Conservation (phyloP, 768 basidiomycete species). For the Boletus tomentosulus region DNA sequence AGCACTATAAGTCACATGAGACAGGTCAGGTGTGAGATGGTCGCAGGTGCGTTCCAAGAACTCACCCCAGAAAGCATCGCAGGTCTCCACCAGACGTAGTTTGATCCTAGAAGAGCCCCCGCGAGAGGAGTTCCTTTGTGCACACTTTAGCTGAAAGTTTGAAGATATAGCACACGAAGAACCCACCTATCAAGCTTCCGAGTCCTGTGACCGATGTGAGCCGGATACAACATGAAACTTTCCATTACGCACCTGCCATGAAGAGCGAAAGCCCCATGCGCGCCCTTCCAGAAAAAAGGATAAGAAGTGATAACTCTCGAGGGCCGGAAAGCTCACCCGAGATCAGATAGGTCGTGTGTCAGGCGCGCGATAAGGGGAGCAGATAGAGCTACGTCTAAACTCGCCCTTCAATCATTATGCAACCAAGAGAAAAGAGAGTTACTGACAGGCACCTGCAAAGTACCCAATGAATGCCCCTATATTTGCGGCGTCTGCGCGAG, state of each 20-base stretch:
- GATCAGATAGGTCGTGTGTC: conserved; percentile 43
- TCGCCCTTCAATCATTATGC: neutral
- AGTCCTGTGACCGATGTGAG: conserved; percentile 13
- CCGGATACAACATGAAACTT: neutral
- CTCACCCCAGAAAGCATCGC: conserved; percentile 46
- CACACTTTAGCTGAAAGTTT: conserved; percentile 19
- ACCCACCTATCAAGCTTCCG: conserved; percentile 22
- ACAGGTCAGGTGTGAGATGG: conserved; percentile 1
- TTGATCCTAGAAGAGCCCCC: conserved; percentile 49
- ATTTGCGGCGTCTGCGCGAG: conserved; percentile 33
- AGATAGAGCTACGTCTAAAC: conserved; percentile 36
- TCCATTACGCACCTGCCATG: conserved; percentile 35
- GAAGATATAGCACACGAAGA: neutral
- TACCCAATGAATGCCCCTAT: conserved; percentile 45
- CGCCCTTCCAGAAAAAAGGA: conserved; percentile 12
- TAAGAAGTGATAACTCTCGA: neutral
- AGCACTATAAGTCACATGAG: conserved; percentile 5
- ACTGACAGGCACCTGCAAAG: conserved; percentile 44
- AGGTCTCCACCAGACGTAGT: conserved; percentile 54
- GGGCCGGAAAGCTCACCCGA: conserved; percentile 33
- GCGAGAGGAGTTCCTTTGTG: conserved; percentile 48
- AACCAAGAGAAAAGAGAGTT: neutral
- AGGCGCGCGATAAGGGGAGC: conserved; percentile 42
- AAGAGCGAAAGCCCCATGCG: conserved; percentile 49
- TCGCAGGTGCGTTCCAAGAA: neutral